Base-by-base conservation (phyloP, 1,284 basidiomycete genomes). In the Heterobasidion irregulare region DNA sequence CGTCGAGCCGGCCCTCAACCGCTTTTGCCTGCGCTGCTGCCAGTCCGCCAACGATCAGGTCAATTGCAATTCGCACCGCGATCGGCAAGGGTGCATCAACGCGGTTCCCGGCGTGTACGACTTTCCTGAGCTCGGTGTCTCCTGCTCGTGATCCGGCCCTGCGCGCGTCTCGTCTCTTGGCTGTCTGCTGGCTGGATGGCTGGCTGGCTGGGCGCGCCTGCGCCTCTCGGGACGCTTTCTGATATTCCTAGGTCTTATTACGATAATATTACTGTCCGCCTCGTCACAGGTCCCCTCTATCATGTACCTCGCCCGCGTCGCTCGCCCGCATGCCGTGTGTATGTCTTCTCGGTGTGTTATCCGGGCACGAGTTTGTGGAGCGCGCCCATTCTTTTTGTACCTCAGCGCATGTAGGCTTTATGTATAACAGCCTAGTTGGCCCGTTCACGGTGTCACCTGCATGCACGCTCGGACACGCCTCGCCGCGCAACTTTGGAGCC, bases 21-120 rank as follows among this genome's bases (percentile, higher is more conserved):
- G 77, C 18, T 80, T 80, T 62, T 80, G 77, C 64, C 56, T 79
- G 51, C 70, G 77, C 43, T 80, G 78, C 62, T 80, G 77, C 61
- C 61, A 66, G 26, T 57, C 56, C 8, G 60, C 59, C 13, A 64
- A 75, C 55, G 77, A 79, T 56, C 77, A 80, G 59, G 54, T 62
- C 53, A 76, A 77, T 56, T 79, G 77, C 59, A 79, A 79, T 62
- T 79, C 77, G 6, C 77, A 80, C 60, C 69, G 71, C 53, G 77
- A 79, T 62, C 68, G 69, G 18, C 63, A 63, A 26, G 77, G 78
- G 0, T 78, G 77, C 58, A 60, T 62, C 16, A 62, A 61, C 46
- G 74, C 76, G 15, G 64, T 79, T 55, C 77, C 77, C 19, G 77
- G 77, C 2, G 66, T 58, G 26, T 79, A 78, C 58, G 66, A 68